Evolutionary conservation across 2,329 filamentous ascomycete genomes (phyloP).

Genomic region (Colletotrichum trifolii): DNA sequence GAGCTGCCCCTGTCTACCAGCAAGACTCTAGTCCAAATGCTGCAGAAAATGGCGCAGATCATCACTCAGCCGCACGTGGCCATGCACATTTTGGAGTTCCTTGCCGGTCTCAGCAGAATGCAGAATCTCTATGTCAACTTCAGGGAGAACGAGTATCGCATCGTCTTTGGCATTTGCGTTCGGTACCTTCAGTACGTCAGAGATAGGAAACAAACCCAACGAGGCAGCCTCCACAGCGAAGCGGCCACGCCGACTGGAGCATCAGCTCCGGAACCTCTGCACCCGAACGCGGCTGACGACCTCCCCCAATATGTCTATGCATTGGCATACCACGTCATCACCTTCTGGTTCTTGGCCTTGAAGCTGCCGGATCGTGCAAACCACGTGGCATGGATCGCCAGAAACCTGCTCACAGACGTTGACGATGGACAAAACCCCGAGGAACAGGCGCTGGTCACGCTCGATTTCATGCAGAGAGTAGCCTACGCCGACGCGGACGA

Average conservation of each 20-base stretch:
- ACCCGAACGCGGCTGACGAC: conserved; percentile 66
- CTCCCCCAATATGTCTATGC: conserved; percentile 94
- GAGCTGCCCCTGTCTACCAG: conserved; percentile 90
- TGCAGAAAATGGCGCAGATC: conserved; percentile 94
- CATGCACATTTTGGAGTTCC: conserved; percentile 94
- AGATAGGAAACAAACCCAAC: conserved; percentile 67
- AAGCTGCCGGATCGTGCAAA: conserved; percentile 85
- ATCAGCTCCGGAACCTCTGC: conserved; percentile 26
- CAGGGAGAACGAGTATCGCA: conserved; percentile 89
- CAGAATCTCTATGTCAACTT: conserved; percentile 90
- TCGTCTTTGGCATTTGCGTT: conserved; percentile 95
- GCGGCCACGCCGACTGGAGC: conserved; percentile 37
- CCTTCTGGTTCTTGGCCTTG: conserved; percentile 95
- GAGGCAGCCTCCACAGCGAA: conserved; percentile 59
- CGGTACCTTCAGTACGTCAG: conserved; percentile 91
- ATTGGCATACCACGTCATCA: conserved; percentile 92
- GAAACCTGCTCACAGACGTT: conserved; percentile 83
- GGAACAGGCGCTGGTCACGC: conserved; percentile 91
- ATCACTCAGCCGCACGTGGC: conserved; percentile 93
- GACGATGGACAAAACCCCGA: conserved; percentile 81
- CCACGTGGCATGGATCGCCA: conserved; percentile 91
- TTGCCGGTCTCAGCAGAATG: conserved; percentile 87
- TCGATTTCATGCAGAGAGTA: conserved; percentile 94
- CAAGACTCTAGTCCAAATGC: conserved; percentile 84
- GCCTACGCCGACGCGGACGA: conserved; percentile 88